A percentile compares a stretch with the other conserved stretches of the same genome.
phyloP scores from a whole-genome alignment of 345 rosid genomes.

The Gossypium arboreum region DNA sequence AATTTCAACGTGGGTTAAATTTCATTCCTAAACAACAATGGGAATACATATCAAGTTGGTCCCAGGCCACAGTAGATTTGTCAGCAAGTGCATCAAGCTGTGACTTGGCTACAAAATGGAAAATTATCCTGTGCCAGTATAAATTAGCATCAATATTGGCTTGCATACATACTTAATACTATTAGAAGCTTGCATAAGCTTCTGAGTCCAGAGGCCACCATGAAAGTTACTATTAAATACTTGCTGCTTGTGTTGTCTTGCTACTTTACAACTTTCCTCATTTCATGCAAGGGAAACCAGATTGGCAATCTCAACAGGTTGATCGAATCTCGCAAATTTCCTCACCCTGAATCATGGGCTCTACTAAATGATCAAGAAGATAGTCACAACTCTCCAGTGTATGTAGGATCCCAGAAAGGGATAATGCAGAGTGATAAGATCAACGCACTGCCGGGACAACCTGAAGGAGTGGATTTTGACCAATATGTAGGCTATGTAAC shows the following conservation, averaged over 20 bases:
- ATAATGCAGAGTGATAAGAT: not conserved
- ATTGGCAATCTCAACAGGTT: constrained; percentile 24
- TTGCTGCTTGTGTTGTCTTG: constrained; percentile 17
- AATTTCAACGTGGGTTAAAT: not conserved
- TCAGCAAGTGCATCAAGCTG: not conserved
- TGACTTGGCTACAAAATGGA: not conserved
- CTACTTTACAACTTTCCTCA: constrained; percentile 11
- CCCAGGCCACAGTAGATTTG: not conserved
- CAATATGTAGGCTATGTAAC: not conserved
- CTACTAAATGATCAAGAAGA: constrained; percentile 10
- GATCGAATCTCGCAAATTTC: constrained; percentile 20
- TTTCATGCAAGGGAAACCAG: constrained; percentile 30
- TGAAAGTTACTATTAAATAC: constrained; percentile 2
- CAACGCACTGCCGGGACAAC: not conserved
- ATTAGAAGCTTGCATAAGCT: not conserved
- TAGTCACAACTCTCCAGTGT: not conserved
- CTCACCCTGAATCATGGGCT: constrained; percentile 18
- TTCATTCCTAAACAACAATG: not conserved
- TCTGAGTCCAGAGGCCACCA: not conserved
- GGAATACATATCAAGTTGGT: not conserved
- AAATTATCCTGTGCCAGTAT: not conserved
- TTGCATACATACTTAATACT: not conserved
- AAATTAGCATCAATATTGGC: not conserved
- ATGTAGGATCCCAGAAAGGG: not conserved
- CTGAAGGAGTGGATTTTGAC: not conserved